A percentile compares a stretch with the other conserved stretches of the same genome.
Evolutionary conservation across 2,329 filamentous ascomycete genomes (phyloP).

Genomic region (Blumeriella jaapii): DNA sequence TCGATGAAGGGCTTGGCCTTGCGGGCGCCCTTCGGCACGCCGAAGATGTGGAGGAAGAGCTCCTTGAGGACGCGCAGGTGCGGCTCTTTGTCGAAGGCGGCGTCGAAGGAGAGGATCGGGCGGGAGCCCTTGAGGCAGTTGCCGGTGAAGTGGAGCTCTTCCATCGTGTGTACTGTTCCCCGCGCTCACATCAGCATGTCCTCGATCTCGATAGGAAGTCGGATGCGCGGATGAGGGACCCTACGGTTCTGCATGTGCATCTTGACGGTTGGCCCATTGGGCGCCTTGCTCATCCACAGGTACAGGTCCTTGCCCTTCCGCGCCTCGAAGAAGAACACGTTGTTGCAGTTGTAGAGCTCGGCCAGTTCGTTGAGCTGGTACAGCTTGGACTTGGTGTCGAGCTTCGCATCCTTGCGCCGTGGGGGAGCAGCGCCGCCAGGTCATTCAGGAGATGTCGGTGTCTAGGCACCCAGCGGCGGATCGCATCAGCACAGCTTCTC

Average conservation of each 20-base stretch:
- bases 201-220: too few relatives aligned
- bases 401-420: conserved; percentile 92
- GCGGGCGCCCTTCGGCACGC: conserved; percentile 76
- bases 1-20: conserved; percentile 95
- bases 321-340: conserved; percentile 89
- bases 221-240: conserved; percentile 1
- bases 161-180: conserved; percentile 89
- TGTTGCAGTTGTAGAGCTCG: conserved; percentile 86
- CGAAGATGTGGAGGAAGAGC: conserved; percentile 80
- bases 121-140: conserved; percentile 93
- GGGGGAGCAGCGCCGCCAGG: conserved; percentile 76
- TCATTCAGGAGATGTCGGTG: conserved; percentile 91
- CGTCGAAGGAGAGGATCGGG: conserved; percentile 85
- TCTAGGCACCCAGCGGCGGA: conserved; percentile 38
- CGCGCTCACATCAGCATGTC: conserved; percentile 22
- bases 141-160: conserved; percentile 90
- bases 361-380: conserved; percentile 63
- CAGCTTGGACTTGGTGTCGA: conserved; percentile 88
- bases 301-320: conserved; percentile 92
- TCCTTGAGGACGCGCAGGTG: conserved; percentile 80
- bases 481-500: conserved; percentile 10
- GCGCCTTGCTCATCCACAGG: conserved; percentile 83
- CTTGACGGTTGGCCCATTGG: conserved; percentile 47
- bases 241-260: conserved; percentile 68
- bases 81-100: conserved; percentile 69